A percentile compares a stretch with the other conserved stretches of the same genome.
These are phyloP conservation scores for Penstemon barbatus DNA, from an alignment of 257 asterid species.

Conservation along the genomic window DNA sequence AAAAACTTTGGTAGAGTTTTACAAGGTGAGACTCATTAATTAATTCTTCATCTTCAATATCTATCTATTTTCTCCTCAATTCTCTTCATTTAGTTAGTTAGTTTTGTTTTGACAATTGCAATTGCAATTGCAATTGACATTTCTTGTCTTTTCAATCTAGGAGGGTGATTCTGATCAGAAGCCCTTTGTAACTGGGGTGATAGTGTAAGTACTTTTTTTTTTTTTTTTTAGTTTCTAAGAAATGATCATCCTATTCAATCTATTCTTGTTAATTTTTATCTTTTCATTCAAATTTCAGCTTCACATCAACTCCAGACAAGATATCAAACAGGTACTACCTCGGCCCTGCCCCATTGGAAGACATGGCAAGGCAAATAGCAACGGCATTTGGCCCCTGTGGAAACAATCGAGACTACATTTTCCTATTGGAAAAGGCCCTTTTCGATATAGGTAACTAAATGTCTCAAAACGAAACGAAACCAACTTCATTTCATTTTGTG, in stretches of 20 bases:
- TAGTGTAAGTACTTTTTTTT: slow-evolving; percentile 43
- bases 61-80: too few species aligned
- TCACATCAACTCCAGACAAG: slow-evolving; percentile 58
- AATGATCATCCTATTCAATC: neutral
- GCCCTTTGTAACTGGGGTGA: slow-evolving; percentile 48
- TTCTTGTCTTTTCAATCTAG: slow-evolving; percentile 27
- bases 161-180: slow-evolving; percentile 39
- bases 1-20: slow-evolving; percentile 71
- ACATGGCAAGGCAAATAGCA: slow-evolving; percentile 59
- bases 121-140: neutral
- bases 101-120: neutral
- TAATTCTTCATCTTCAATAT: neutral
- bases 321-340: slow-evolving; percentile 54
- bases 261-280: neutral
- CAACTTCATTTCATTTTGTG: too few species aligned
- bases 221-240: neutral
- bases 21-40: slow-evolving; percentile 40
- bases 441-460: slow-evolving; percentile 49
- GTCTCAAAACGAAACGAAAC: neutral
- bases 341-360: slow-evolving; percentile 64
- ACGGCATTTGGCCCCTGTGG: slow-evolving; percentile 60
- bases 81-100: neutral
- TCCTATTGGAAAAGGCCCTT: slow-evolving; percentile 56
- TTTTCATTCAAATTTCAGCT: slow-evolving; percentile 33
- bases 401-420: slow-evolving; percentile 53